Base-by-base conservation (phyloP, 805 yeast species). In the Starmerella floricola region DNA sequence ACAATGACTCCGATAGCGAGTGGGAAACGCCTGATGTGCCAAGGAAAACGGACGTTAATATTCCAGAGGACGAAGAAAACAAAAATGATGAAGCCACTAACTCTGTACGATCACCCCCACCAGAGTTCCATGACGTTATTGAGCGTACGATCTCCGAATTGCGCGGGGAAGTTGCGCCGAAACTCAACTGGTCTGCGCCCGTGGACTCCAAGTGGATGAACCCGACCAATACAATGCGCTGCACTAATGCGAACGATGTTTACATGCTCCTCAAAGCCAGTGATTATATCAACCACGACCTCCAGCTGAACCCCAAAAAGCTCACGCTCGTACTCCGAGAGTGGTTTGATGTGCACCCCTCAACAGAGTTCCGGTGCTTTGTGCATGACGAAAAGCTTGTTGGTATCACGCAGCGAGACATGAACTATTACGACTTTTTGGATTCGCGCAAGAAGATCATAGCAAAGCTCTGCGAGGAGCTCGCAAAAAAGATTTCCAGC, bases 171-270 rank as follows among this genome's bases (percentile, higher is more conserved):
- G 84, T 86, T 2, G 70, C 84, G 1, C 97, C 97, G 1, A 91
- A 91, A 56, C 64, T 88, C 52, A 91, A 91, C 65, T 91, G 98
- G 98, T 85, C 96, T 1, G 81, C 95, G 1, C 98, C 99, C 1
- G 79, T 78, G 56, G 99, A 91, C 62, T 83, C 97, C 1, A 73
- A 78, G 0, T 91, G 97, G 98, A 88, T 91, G 17, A 63, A 81
- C 54, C 71, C 91, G 2, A 76, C 80, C 26, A 82, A 84, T 54
- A 70, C 83, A 2, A 72, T 80, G 71, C 71, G 74, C 54, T 87
- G 97, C 55, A 66, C 63, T 13, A 71, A 69, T 26, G 75, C 79
- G 0, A 71, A 78, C 30, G 99, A 91, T 50, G 62, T 91, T 0
- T 91, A 86, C 49, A 59, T 91, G 36, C 61, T 91, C 8, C 62